Evolutionary conservation across 768 basidiomycete species (phyloP).

Genomic region (Nidula microcarpa): DNA sequence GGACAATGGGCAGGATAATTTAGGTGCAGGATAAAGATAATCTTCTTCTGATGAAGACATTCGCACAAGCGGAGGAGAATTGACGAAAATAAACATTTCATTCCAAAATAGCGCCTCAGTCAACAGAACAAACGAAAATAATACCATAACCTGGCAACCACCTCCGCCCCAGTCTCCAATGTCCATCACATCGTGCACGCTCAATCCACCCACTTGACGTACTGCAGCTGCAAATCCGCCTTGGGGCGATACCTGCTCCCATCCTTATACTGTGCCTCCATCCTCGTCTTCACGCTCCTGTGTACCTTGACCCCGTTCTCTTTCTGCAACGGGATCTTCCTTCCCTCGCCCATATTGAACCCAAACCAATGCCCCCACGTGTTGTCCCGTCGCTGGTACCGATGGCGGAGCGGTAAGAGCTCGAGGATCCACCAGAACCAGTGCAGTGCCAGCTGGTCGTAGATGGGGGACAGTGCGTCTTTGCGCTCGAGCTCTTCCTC

Average conservation of each 20-base stretch:
- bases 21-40: too few relatives aligned
- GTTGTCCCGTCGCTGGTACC: constrained; percentile 28
- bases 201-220: constrained; percentile 35
- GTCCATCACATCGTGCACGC: not conserved
- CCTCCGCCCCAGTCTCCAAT: too few relatives aligned
- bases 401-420: constrained; percentile 31
- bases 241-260: constrained; percentile 33
- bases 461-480: constrained; percentile 44
- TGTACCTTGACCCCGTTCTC: constrained; percentile 38
- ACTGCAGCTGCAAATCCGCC: constrained; percentile 26
- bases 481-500: constrained; percentile 53
- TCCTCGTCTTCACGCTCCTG: constrained; percentile 47
- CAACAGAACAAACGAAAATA: too few relatives aligned
- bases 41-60: too few relatives aligned
- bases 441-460: constrained; percentile 45
- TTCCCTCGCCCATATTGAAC: constrained; percentile 32
- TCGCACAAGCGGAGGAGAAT: too few relatives aligned
- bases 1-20: too few relatives aligned
- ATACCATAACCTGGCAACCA: too few relatives aligned
- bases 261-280: constrained; percentile 40
- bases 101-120: too few relatives aligned
- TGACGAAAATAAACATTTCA: too few relatives aligned
- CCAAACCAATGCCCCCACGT: constrained; percentile 20
- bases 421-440: constrained; percentile 64
- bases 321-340: constrained; percentile 38